Evolutionary conservation across 768 basidiomycete genomes (phyloP), one percentile per base, ranked within the genome.

Genomic region (Tylopilus sp.): DNA sequence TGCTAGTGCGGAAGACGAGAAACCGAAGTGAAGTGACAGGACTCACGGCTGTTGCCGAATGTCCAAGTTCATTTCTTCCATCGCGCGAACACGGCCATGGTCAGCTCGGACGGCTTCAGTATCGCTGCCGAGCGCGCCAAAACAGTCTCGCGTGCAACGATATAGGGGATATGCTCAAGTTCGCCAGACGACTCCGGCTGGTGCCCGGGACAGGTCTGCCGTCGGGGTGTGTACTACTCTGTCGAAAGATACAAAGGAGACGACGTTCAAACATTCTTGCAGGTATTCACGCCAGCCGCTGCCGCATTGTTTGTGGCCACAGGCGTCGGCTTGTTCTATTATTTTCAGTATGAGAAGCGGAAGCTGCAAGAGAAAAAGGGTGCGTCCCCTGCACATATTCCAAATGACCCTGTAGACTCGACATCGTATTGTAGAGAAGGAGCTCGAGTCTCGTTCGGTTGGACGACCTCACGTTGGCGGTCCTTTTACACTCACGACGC

Each of bases 261-360:
- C 44, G 17, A 45, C n/a, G 29, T 19, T 45, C 21, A n/a, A 21
- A 28, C 10, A 22, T 11, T 19, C 36, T 54, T 36, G 17, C 60
- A 98, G 95, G 89, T 92, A n/a, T 97, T 98, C 68, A 94, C 92
- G 3, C 93, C 92, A 25, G 78, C 76, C 48, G 85, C 94, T 1
- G 95, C 91, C 0, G 84, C 78, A 0, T 63, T 98, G 21, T 97
- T 99, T 68, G 70, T 96, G n/a, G 73, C 80, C 2, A 86, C 92
- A 8, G 94, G 94, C 1, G 73, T 80, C 12, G 94, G 86, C 3
- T 76, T 99, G 17, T 90, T 84, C 64, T 85, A 80, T 60, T 98
- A 98, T 74, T 98, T 99, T 73, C 80, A 84, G 48, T 75, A 83
- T 51, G 94, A 98, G 71, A 98, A 98, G 74, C 76, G 76, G 36